Evolutionary conservation across 2,329 filamentous ascomycete species (phyloP), one percentile per base, ranked within the genome.

Genomic region (Sarocladiaceae sp.): DNA sequence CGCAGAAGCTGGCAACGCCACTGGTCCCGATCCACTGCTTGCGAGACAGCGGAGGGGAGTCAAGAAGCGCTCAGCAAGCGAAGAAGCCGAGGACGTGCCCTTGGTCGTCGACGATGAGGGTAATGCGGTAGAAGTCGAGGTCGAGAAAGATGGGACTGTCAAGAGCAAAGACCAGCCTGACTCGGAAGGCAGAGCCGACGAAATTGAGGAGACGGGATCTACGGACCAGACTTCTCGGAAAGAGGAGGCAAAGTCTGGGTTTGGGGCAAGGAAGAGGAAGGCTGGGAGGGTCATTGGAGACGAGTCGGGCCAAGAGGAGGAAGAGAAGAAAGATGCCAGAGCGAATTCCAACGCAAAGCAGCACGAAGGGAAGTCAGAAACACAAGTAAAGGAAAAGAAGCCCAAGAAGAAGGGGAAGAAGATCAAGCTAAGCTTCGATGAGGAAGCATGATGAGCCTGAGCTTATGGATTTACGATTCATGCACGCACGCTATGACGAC

Each of bases 21-120:
- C 69, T 62, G 64, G 74, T 29, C 67, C 78, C 53, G 73, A 79
- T 45, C 71, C 73, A 4, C 65, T 76, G 33, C 65, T 78, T 29
- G 68, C 73, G 1, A 32, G 16, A n/a, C 26, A 34, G 7, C 65
- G 74, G 2, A 66, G 76, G n/a, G 66, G 70, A 40, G 62, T 56
- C 47, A 75, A 70, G 65, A 75, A 68, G 63, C 73, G 72, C 27
- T 78, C 76, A 13, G 77, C 68, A 47, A 80, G 83, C 52, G 82
- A 82, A 32, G 80, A 88, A 48, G 84, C 83, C 11, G 86, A 91
- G 53, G 86, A 91, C 59, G 82, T 73, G 41, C 87, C 87, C 0
- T 72, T 88, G 0, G 80, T 88, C 43, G 78, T 93, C 3, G 78
- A 91, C 52, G 85, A 88, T 58, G 71, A 76, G 4, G 84, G 80